phyloP scores from a whole-genome alignment of 129 eudicot species.

The Artemisia argyi region DNA sequence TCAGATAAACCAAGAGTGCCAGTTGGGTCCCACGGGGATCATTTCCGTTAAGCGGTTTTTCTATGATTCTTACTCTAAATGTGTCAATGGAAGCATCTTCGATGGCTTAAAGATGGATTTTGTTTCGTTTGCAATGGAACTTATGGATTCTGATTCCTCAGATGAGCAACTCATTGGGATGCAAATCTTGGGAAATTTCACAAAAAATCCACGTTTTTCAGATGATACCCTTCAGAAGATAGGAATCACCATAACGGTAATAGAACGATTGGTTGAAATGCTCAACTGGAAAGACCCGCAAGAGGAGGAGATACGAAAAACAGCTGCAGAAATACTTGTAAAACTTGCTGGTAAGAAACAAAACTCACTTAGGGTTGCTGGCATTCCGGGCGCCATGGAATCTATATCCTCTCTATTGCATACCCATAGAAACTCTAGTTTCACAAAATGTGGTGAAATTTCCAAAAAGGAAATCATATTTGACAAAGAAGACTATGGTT shows the following conservation, averaged over 20 bases:
- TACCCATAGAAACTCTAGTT: conserved; percentile 22
- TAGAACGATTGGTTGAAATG: conserved; percentile 80
- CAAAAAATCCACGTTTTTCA: conserved; percentile 46
- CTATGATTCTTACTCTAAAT: conserved; percentile 77
- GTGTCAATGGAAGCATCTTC: conserved; percentile 55
- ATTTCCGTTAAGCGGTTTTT: conserved; percentile 67
- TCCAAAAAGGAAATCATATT: conserved; percentile 29
- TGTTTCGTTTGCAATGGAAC: too few species aligned
- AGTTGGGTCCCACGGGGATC: conserved; percentile 61
- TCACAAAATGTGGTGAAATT: conserved; percentile 11
- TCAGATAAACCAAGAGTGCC: conserved; percentile 62
- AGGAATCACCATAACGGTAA: conserved; percentile 56
- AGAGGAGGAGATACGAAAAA: conserved; percentile 72
- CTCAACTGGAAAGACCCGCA: conserved; percentile 82
- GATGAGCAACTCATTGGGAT: conserved; percentile 91
- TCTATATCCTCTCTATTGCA: conserved; percentile 70
- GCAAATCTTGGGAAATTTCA: conserved; percentile 45
- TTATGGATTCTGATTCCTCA: conserved; percentile 32
- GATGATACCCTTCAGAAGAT: conserved; percentile 80
- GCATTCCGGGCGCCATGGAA: conserved; percentile 23
- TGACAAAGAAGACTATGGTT: conserved; percentile 47
- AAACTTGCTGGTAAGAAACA: conserved; percentile 66
- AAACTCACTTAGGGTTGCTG: conserved; percentile 80
- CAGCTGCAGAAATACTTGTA: conserved; percentile 67
- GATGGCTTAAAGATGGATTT: too few species aligned